phyloP scores from a whole-genome alignment of 139 green algal species.

The Chlorella sorokiniana region DNA sequence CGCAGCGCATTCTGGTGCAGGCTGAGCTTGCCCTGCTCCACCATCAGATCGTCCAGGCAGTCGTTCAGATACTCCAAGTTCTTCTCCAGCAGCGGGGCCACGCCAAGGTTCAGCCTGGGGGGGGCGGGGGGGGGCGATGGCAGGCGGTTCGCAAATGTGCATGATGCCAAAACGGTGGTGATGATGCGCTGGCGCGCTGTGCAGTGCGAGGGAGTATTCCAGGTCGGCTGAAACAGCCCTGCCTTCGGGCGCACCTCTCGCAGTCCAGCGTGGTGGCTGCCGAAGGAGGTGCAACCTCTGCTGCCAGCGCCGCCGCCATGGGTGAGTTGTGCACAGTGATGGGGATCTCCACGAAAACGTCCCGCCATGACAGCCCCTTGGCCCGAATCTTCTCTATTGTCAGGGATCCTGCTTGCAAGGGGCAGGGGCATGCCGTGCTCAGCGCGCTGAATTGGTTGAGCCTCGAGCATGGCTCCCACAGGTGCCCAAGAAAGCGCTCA shows the following conservation, averaged over 20 bases:
- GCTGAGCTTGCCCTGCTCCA: slow-evolving; percentile 67
- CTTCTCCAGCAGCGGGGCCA: slow-evolving; percentile 82
- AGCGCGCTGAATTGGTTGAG: neutral
- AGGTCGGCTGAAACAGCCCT: too few species aligned
- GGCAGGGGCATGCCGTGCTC: too few species aligned
- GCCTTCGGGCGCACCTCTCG: slow-evolving; percentile 52
- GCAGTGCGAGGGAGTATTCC: too few species aligned
- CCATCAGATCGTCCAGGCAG: slow-evolving; percentile 91
- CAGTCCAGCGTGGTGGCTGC: slow-evolving; percentile 46
- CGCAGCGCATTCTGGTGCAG: slow-evolving; percentile 59
- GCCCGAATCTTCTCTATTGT: slow-evolving; percentile 68
- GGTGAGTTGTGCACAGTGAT: slow-evolving; percentile 86
- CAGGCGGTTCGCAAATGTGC: too few species aligned
- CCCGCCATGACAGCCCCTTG: slow-evolving; percentile 74
- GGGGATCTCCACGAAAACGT: slow-evolving; percentile 97
- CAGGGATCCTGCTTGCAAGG: slow-evolving; percentile 25
- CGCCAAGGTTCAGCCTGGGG: slow-evolving; percentile 68
- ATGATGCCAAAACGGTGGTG: too few species aligned
- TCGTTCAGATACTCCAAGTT: slow-evolving; percentile 91
- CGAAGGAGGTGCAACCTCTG: slow-evolving; percentile 56
- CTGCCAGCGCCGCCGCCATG: slow-evolving; percentile 81
- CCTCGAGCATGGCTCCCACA: too few species aligned
- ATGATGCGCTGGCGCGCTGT: too few species aligned
- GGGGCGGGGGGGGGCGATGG: neutral
- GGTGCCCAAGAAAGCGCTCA: slow-evolving; percentile 26